Conservation (phyloP, 2,329 filamentous ascomycete genomes). For the Xylariales sp. region DNA sequence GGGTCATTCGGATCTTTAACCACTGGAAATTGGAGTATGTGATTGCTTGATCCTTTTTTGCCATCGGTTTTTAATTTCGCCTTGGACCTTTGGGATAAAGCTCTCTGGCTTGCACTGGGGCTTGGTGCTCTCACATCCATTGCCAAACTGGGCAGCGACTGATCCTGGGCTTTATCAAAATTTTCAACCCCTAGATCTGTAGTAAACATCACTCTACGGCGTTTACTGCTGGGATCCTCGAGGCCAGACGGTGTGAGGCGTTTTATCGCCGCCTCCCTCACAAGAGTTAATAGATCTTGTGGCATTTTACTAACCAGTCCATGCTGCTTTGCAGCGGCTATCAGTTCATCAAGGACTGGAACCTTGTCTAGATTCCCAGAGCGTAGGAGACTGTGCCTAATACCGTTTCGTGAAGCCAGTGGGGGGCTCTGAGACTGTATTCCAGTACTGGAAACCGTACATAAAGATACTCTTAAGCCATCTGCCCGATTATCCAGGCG, state of each 20-base stretch:
- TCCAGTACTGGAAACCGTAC: not conserved
- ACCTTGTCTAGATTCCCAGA: constrained; percentile 31
- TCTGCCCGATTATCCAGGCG: too few species aligned
- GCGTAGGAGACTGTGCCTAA: constrained; percentile 38
- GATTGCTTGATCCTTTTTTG: constrained; percentile 34
- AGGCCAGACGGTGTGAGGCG: not conserved
- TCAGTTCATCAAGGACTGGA: constrained; percentile 30
- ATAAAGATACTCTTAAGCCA: too few species aligned
- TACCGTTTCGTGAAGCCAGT: constrained; percentile 24
- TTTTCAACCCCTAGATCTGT: constrained; percentile 4
- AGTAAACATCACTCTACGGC: constrained; percentile 21
- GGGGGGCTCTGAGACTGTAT: not conserved
- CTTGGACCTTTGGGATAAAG: constrained; percentile 10
- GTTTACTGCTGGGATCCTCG: constrained; percentile 17
- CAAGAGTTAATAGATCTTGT: not conserved
- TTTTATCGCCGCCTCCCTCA: not conserved
- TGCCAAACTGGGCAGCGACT: too few species aligned
- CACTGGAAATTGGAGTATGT: constrained; percentile 60
- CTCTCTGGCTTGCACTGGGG: constrained; percentile 15
- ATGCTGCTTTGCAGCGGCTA: constrained; percentile 35
- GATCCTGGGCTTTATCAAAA: too few species aligned
- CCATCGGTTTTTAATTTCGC: constrained; percentile 28
- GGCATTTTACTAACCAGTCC: constrained; percentile 29
- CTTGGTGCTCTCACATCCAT: too few species aligned
- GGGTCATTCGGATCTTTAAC: constrained; percentile 73